These are phyloP conservation scores for Chaetomiaceae sp. DNA, from an alignment of 2,329 filamentous ascomycete genomes.

Conservation along the genomic window DNA sequence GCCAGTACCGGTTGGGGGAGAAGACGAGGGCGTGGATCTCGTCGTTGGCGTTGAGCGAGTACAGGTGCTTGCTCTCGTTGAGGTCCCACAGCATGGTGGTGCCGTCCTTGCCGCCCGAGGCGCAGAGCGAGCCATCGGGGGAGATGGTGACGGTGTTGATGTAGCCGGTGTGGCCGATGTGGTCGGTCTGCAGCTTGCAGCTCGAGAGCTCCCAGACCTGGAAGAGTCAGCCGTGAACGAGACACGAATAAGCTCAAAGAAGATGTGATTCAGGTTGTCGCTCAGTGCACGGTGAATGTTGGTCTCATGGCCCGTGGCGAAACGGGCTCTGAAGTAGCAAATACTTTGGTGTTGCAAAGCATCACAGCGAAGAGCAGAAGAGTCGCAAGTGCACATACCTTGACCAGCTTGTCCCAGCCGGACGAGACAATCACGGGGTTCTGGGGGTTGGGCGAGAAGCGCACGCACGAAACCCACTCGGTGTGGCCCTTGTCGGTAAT, in stretches of 20 bases:
- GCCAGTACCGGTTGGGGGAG: slow-evolving; percentile 99
- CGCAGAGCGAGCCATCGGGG: slow-evolving; percentile 97
- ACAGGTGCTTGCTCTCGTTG: slow-evolving; percentile 99
- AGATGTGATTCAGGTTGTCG: slow-evolving; percentile 23
- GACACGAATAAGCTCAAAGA: background rate
- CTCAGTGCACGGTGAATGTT: slow-evolving; percentile 80
- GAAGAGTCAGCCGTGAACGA: slow-evolving; percentile 11
- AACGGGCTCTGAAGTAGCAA: slow-evolving; percentile 99
- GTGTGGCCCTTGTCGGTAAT: slow-evolving; percentile 99
- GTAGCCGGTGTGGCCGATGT: slow-evolving; percentile 99
- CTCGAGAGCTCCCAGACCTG: slow-evolving; percentile 99
- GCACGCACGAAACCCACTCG: slow-evolving; percentile 99
- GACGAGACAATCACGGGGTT: slow-evolving; percentile 99
- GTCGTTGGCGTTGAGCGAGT: slow-evolving; percentile 98
- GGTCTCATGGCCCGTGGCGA: slow-evolving; percentile 84
- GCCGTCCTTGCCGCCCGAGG: slow-evolving; percentile 98
- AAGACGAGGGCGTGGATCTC: slow-evolving; percentile 99
- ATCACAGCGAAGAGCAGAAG: slow-evolving; percentile 64
- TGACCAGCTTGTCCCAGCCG: slow-evolving; percentile 99
- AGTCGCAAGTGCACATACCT: slow-evolving; percentile 64
- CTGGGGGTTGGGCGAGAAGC: slow-evolving; percentile 99
- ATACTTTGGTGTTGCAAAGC: slow-evolving; percentile 86
- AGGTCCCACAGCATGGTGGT: slow-evolving; percentile 99
- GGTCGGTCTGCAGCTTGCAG: slow-evolving; percentile 99
- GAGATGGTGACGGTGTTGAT: slow-evolving; percentile 99